phyloP scores from a whole-genome alignment of 1,284 basidiomycete species.

The Fomitopsis betulina region DNA sequence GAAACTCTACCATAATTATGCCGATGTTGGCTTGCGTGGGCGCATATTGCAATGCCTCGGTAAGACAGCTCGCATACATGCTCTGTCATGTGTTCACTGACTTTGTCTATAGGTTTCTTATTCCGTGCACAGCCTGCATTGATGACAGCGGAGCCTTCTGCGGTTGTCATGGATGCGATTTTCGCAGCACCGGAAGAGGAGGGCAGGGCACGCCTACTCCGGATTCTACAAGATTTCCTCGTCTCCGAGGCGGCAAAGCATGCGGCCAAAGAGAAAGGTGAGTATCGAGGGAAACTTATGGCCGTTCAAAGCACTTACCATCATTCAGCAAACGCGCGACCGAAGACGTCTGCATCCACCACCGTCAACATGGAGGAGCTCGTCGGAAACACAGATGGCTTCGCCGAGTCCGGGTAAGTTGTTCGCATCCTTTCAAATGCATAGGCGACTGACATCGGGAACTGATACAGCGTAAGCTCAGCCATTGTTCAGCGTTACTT shows the following conservation, averaged over 20 bases:
- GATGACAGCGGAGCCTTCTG: slow-evolving; percentile 77
- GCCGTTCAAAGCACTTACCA: background rate
- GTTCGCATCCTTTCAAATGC: background rate
- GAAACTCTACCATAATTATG: slow-evolving; percentile 61
- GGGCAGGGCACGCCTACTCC: slow-evolving; percentile 69
- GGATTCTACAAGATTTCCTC: slow-evolving; percentile 89
- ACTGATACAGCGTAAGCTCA: slow-evolving; percentile 74
- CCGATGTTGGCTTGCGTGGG: slow-evolving; percentile 49
- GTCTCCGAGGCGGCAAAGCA: slow-evolving; percentile 77
- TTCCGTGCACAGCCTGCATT: slow-evolving; percentile 90
- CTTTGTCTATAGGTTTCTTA: slow-evolving; percentile 59
- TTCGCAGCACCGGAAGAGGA: slow-evolving; percentile 73
- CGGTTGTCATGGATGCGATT: slow-evolving; percentile 85
- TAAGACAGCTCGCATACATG: slow-evolving; percentile 23
- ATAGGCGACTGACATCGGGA: background rate
- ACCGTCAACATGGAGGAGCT: slow-evolving; percentile 86
- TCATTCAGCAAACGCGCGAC: slow-evolving; percentile 33
- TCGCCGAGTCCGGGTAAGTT: slow-evolving; percentile 90
- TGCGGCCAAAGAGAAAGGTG: slow-evolving; percentile 61
- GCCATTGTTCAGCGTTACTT: slow-evolving; percentile 93
- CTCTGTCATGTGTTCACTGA: background rate
- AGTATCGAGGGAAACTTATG: background rate
- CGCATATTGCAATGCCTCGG: slow-evolving; percentile 82
- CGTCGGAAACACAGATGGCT: slow-evolving; percentile 90
- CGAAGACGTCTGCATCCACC: slow-evolving; percentile 36